phyloP scores from a whole-genome alignment of 1,284 basidiomycete species.

The Kalmanozyma brasiliensis region DNA sequence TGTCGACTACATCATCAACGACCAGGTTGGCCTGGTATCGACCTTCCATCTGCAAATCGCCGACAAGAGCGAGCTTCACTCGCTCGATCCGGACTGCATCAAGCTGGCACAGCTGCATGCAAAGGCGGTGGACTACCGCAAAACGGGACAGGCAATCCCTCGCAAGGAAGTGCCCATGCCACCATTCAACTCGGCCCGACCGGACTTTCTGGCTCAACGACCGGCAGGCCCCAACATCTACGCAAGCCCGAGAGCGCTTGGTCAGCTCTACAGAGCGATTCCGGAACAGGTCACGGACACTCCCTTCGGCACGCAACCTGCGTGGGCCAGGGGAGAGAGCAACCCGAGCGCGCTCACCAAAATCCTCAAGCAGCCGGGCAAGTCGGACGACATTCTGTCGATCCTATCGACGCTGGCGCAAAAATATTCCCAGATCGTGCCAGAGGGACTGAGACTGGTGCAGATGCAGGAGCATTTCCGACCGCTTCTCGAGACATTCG shows the following conservation, averaged over 20 bases:
- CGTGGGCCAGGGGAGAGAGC: constrained; percentile 6
- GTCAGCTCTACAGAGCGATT: constrained; percentile 28
- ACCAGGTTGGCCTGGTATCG: constrained; percentile 72
- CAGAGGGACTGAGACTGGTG: constrained; percentile 9
- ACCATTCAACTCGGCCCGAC: constrained; percentile 8
- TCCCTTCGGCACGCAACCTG: constrained; percentile 14
- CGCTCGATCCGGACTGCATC: constrained; percentile 75
- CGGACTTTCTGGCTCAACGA: constrained; percentile 29
- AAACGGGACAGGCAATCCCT: constrained; percentile 46
- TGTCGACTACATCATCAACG: constrained; percentile 74
- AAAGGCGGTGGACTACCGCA: constrained; percentile 72
- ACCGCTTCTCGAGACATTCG: constrained; percentile 26
- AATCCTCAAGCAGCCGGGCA: constrained; percentile 24
- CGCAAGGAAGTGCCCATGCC: constrained; percentile 32
- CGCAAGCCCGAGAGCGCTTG: constrained; percentile 21
- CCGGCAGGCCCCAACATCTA: constrained; percentile 21
- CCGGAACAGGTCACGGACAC: constrained; percentile 29
- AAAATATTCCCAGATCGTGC: constrained; percentile 18
- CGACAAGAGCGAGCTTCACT: constrained; percentile 74
- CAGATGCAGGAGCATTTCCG: constrained; percentile 22
- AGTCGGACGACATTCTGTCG: constrained; percentile 12
- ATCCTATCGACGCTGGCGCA: constrained; percentile 16
- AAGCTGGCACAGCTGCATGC: constrained; percentile 75
- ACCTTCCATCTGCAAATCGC: constrained; percentile 76
- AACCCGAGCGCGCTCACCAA: constrained; percentile 14